Evolutionary conservation across 2,329 filamentous ascomycete genomes (phyloP), one percentile per base, ranked within the genome.

Genomic region (Ciborinia camelliae): DNA sequence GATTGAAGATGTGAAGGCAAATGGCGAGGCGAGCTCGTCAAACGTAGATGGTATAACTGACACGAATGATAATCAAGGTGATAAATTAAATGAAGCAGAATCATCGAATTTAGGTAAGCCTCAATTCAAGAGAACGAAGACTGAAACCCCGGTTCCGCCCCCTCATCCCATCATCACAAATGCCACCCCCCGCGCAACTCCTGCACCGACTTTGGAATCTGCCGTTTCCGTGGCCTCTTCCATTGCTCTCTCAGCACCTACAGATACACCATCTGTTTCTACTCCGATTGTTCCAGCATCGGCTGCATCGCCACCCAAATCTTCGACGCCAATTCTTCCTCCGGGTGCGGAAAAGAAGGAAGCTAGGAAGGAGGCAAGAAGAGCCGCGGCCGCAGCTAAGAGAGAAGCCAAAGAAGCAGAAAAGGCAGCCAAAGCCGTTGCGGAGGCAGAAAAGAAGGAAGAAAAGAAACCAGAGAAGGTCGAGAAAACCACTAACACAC

Each of bases 131-230:
- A 80, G 82, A 41, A 81, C 77, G 68, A 86, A 85, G 73, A 84
- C 81, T 30, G 84, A 86, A 73, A 86, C 84, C 18, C 84, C 83
- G 14, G 78, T 85, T 37, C 82, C 81, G 57, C 79, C 79, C 50
- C 78, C 78, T 69, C 75, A 68, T 70, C 71, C 71, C 71, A 76
- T 74, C 64, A 62, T 67, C 28, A 68, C 71, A 7, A 73, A 71
- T 62, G 67, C 69, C 51, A 75, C 77, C 14, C 76, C 79, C 45
- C 72, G 78, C 54, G 52, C 67, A 51, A 55, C 58, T 58, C 50
- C 66, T 48, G 66, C 54, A 39, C 59, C 68, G 43, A 58, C 66
- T 54, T 51, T 66, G 30, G 68, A 70, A 51, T 65, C 66, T 55
- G 68, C 70, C 63, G 52, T 66, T 47, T 72, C 71, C 23, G 63